Base-by-base conservation (phyloP, 495 filamentous ascomycete genomes). In the Penicillium cosmopolitanum region DNA sequence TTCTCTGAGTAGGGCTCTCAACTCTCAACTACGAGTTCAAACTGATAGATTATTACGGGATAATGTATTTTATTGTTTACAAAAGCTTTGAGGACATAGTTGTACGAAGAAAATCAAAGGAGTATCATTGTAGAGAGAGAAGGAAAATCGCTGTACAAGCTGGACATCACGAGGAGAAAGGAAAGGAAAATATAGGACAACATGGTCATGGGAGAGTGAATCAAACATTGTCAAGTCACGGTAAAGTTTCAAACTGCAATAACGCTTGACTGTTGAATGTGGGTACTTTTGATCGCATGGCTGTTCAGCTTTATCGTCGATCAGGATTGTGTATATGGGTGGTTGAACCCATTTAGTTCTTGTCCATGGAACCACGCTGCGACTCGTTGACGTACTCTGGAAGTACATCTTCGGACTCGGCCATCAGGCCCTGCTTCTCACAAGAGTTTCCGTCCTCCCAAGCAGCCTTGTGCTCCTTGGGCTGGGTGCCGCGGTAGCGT, bases 391-490 rank as follows among this genome's bases (percentile, higher is more conserved):
- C 58, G 55, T 76, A 73, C 11, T 63, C 67, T 11, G 74, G 74
- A 19, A 74, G 69, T 9, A 68, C 61, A 2, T 77, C 74, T 18
- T 73, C 66, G 28, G 68, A 25, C 40, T 74, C 75, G 12, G 58
- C 53, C 71, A 78, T 73, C 50, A 81, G 64, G 48, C 72, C 69
- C 63, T 76, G 68, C 69, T 81, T 81, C 59, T 81, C 78, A 36
- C 60, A 62, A 9, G 58, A 57, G 13, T 69, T 68, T 38, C 76
- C 77, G 28, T 73, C 58, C 52, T 78, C 77, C 57, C 64, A 67
- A 36, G 65, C 68, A 51, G 69, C 67, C 55, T 61, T 62, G 38
- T 73, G 66, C 38, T 70, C 68, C 51, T 70, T 58, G 18, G 62
- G 50, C 34, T 65, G 61, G 53, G 65, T 60, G 44, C 71, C 74